phyloP scores from a whole-genome alignment of 331 rosid species.

The Malus hybrid region DNA sequence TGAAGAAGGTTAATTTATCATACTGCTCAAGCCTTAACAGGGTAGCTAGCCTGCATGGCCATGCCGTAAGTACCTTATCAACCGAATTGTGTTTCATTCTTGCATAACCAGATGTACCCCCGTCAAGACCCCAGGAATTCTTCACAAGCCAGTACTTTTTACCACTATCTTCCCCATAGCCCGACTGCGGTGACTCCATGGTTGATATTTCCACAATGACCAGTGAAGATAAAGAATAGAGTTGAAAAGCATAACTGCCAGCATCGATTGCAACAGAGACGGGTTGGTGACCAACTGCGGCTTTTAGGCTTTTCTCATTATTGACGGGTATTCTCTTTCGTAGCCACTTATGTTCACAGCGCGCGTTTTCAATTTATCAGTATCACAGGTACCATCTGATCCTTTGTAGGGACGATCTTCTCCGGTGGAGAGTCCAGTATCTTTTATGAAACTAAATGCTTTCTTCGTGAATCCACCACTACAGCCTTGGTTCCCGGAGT shows the following conservation, averaged over 20 bases:
- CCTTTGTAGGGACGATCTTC: constrained; percentile 49
- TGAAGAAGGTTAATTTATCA: constrained; percentile 11
- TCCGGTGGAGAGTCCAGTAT: constrained; percentile 32
- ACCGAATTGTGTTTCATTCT: constrained; percentile 25
- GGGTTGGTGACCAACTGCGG: constrained; percentile 64
- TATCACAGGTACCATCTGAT: constrained; percentile 26
- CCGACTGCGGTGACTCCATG: constrained; percentile 62
- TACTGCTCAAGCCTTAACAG: constrained; percentile 28
- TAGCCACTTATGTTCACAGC: constrained; percentile 35
- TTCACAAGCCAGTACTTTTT: constrained; percentile 58
- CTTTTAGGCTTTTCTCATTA: constrained; percentile 37
- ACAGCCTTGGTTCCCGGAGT: constrained; percentile 46
- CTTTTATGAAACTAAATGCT: constrained; percentile 45
- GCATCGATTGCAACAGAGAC: constrained; percentile 60
- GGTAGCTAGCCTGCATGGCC: constrained; percentile 64
- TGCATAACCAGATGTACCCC: constrained; percentile 69
- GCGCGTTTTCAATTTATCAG: constrained; percentile 4
- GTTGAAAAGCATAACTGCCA: constrained; percentile 38
- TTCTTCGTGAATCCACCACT: constrained; percentile 55
- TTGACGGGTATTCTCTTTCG: constrained; percentile 40
- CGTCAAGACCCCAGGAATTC: constrained; percentile 59
- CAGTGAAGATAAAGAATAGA: constrained; percentile 51
- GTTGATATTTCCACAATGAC: constrained; percentile 53
- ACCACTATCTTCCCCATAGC: constrained; percentile 47
- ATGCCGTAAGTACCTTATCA: constrained; percentile 59